A percentile compares a stretch with the other conserved stretches of the same genome.
phyloP scores from a whole-genome alignment of 768 basidiomycete genomes.

The Grammothele lineata region DNA sequence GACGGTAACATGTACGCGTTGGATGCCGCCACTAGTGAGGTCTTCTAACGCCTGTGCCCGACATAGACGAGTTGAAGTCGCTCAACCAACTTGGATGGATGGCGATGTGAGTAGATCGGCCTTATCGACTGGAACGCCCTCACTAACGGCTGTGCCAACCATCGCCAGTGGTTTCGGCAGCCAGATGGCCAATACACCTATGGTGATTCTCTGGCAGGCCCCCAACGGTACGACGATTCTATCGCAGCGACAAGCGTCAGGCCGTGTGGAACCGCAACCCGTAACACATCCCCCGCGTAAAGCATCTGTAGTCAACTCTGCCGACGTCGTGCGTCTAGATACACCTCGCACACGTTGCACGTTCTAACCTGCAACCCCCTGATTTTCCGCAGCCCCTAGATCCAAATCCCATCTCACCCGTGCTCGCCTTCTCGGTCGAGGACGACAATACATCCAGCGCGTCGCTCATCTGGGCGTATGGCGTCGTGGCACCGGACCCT shows the following conservation, averaged over 20 bases:
- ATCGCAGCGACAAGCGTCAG: slow-evolving; percentile 51
- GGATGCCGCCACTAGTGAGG: not conserved
- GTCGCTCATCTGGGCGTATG: slow-evolving; percentile 37
- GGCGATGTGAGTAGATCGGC: slow-evolving; percentile 44
- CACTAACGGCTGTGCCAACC: slow-evolving; percentile 15
- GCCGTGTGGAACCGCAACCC: slow-evolving; percentile 44
- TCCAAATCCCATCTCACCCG: slow-evolving; percentile 19
- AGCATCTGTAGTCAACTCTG: slow-evolving; percentile 31
- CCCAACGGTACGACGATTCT: slow-evolving; percentile 51
- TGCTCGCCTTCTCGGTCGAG: slow-evolving; percentile 30
- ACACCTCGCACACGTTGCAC: not conserved
- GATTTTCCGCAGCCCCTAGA: slow-evolving; percentile 6
- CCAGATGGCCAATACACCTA: slow-evolving; percentile 45
- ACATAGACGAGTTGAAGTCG: slow-evolving; percentile 42
- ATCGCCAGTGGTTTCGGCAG: slow-evolving; percentile 40
- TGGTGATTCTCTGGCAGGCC: slow-evolving; percentile 54
- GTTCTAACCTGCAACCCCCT: no score
- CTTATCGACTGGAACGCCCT: no score
- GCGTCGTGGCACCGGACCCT: slow-evolving; percentile 26
- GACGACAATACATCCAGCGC: slow-evolving; percentile 24
- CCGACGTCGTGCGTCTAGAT: slow-evolving; percentile 27
- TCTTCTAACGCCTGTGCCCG: not conserved
- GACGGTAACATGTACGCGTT: slow-evolving; percentile 41
- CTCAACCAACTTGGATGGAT: slow-evolving; percentile 47
- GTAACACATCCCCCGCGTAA: slow-evolving; percentile 41